phyloP scores from a whole-genome alignment of 768 basidiomycete genomes.

The Asterophora parasitica region DNA sequence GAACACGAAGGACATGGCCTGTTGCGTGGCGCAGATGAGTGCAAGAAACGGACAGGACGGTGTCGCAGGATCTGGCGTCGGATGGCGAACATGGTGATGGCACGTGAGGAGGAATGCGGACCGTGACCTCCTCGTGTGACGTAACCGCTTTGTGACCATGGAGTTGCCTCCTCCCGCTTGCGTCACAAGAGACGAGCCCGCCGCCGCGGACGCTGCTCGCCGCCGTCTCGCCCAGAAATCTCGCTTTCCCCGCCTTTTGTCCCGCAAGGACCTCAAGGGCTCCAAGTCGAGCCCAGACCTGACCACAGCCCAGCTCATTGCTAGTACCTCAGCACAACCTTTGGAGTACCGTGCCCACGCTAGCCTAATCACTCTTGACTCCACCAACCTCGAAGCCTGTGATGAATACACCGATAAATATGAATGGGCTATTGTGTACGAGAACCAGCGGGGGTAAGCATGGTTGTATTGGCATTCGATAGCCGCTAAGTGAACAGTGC shows the following conservation, averaged over 20 bases:
- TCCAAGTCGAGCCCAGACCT: constrained; percentile 3
- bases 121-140: neutral
- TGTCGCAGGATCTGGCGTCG: constrained; percentile 9
- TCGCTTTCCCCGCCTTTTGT: constrained; percentile 28
- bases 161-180: constrained; percentile 31
- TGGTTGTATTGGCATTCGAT: neutral
- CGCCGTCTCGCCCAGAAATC: constrained; percentile 37
- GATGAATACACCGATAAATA: constrained; percentile 47
- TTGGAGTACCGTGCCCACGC: neutral
- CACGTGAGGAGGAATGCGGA: neutral
- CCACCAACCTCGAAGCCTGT: constrained; percentile 13
- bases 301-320: constrained; percentile 1
- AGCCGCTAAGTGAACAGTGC: neutral
- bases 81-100: constrained; percentile 9
- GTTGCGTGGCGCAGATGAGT: constrained; percentile 7
- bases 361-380: constrained; percentile 13
- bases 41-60: constrained; percentile 6
- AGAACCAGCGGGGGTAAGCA: constrained; percentile 77
- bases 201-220: constrained; percentile 41
- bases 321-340: neutral
- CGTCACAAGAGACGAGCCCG: constrained; percentile 36
- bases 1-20: constrained; percentile 62
- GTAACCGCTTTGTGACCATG: too few relatives aligned
- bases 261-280: constrained; percentile 25
- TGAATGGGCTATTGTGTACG: constrained; percentile 75